Percentiles rank a stretch among this genome's conserved stretches.
Evolutionary conservation across 1,139 yeast genomes (phyloP).

Genomic region (Taphrina flavorubra): DNA sequence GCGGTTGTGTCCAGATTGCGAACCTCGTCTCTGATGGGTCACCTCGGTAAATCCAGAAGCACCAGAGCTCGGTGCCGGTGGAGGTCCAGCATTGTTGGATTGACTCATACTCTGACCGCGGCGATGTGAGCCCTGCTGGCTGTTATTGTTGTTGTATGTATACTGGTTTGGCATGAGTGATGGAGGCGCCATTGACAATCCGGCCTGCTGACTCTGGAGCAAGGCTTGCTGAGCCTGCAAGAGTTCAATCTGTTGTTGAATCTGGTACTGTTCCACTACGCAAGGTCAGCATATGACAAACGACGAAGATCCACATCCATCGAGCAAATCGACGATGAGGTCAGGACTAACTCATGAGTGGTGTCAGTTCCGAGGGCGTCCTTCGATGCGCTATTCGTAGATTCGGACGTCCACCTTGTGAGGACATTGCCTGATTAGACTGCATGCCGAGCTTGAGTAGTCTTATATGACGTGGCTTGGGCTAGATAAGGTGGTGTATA

Average conservation of each 20-base stretch:
- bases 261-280: conserved; percentile 40
- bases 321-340: conserved; percentile 2
- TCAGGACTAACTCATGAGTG: conserved; percentile 37
- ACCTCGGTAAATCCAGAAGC: conserved; percentile 41
- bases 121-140: conserved; percentile 42
- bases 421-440: conserved; percentile 36
- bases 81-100: conserved; percentile 22
- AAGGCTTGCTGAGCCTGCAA: conserved; percentile 41
- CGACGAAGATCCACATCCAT: background rate
- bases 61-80: conserved; percentile 40
- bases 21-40: conserved; percentile 52
- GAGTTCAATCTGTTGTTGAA: conserved; percentile 40
- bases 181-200: conserved; percentile 34
- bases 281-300: background rate
- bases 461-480: background rate
- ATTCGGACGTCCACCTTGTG: conserved; percentile 31
- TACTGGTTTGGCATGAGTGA: conserved; percentile 12
- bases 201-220: conserved; percentile 40
- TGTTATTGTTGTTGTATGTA: conserved; percentile 12
- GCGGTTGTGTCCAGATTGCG: conserved; percentile 71
- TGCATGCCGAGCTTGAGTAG: conserved; percentile 24
- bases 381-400: conserved; percentile 40
- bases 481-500: background rate
- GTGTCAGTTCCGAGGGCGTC: conserved; percentile 41
- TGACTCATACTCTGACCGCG: conserved; percentile 47